Evolutionary conservation across 2,329 filamentous ascomycete species (phyloP).

Genomic region (Fusarium sp.): DNA sequence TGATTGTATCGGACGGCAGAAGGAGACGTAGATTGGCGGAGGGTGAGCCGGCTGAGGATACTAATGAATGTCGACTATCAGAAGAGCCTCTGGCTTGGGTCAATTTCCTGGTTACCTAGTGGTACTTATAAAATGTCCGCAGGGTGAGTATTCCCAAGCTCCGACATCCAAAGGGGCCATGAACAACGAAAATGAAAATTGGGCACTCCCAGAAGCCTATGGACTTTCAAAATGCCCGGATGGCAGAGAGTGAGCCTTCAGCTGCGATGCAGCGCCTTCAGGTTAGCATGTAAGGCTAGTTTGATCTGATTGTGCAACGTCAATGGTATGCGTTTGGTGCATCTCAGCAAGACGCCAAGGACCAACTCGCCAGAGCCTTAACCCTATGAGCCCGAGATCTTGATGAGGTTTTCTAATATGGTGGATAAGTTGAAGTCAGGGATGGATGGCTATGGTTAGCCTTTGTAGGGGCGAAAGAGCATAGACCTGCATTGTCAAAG

Average conservation of each 20-base stretch:
- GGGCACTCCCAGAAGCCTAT: background rate
- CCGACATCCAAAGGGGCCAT: background rate
- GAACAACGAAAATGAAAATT: background rate
- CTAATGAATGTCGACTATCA: background rate
- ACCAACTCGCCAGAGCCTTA: background rate
- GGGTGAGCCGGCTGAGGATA: background rate
- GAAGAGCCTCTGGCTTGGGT: background rate
- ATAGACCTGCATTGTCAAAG: background rate
- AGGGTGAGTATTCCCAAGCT: background rate
- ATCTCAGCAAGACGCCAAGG: background rate
- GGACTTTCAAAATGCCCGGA: background rate
- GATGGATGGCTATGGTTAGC: background rate
- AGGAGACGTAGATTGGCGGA: background rate
- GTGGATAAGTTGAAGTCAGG: background rate
- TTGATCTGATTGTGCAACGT: background rate
- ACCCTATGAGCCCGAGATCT: background rate
- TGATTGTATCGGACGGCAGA: background rate
- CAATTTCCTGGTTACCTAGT: background rate
- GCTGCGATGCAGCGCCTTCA: too few relatives aligned
- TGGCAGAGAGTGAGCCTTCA: accelerated
- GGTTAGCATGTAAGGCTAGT: background rate
- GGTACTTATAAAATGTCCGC: background rate
- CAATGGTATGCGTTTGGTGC: background rate
- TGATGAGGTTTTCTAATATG: background rate
- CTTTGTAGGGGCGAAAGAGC: background rate